phyloP scores from a whole-genome alignment of 352 stramenopile genomes.

The Elongisporangium anandrum region DNA sequence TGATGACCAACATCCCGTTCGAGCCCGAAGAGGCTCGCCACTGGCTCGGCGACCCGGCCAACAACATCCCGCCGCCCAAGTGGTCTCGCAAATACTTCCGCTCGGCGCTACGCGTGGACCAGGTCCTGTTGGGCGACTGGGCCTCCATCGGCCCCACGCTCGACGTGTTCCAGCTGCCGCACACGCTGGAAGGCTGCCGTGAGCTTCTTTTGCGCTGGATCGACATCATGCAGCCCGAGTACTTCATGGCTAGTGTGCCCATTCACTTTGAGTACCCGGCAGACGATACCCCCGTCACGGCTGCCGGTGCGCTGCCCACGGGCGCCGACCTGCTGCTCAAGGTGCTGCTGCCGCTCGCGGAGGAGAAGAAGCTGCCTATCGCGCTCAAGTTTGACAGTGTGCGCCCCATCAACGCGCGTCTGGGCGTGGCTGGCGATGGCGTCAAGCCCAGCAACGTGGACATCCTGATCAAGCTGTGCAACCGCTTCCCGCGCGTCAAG shows the following conservation, averaged over 20 bases:
- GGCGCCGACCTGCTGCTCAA: slow-evolving; percentile 75
- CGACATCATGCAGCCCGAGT: slow-evolving; percentile 90
- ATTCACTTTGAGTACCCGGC: slow-evolving; percentile 80
- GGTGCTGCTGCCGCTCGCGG: slow-evolving; percentile 87
- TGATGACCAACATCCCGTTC: slow-evolving; percentile 96
- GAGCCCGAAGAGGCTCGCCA: slow-evolving; percentile 47
- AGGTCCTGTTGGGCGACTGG: slow-evolving; percentile 86
- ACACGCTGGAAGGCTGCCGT: slow-evolving; percentile 74
- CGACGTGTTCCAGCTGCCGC: slow-evolving; percentile 40
- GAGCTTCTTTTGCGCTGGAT: slow-evolving; percentile 89
- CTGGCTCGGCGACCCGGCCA: slow-evolving; percentile 41
- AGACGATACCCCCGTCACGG: slow-evolving; percentile 17
- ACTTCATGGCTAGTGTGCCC: slow-evolving; percentile 94
- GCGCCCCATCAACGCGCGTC: slow-evolving; percentile 80
- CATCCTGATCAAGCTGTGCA: slow-evolving; percentile 84
- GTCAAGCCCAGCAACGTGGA: slow-evolving; percentile 88
- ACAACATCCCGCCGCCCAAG: slow-evolving; percentile 29
- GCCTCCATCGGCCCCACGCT: slow-evolving; percentile 62
- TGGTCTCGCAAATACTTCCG: slow-evolving; percentile 78
- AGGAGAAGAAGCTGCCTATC: slow-evolving; percentile 86
- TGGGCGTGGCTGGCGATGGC: slow-evolving; percentile 85
- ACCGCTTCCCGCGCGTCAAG: slow-evolving; percentile 87
- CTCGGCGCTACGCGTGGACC: slow-evolving; percentile 89
- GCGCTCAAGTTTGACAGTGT: slow-evolving; percentile 93
- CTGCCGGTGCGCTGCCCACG: slow-evolving; percentile 21